phyloP scores from a whole-genome alignment of 1,284 basidiomycete genomes.

The Austroboletus niveus region DNA sequence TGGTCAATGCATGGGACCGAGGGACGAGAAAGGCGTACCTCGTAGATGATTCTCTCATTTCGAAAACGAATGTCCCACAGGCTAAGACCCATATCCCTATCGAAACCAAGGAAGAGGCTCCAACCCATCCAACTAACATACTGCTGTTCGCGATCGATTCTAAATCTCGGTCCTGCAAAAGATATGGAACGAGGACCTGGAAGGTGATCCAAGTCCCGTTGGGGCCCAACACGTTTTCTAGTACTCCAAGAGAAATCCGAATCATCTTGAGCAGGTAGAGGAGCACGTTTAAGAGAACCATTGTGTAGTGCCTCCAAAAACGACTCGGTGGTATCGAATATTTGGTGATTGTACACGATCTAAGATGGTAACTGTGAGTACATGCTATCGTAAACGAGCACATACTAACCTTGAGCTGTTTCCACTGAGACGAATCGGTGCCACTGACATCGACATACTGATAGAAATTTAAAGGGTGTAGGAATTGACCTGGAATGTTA shows the following conservation, averaged over 20 bases:
- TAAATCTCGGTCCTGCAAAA: slow-evolving; percentile 57
- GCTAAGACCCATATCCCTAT: slow-evolving; percentile 64
- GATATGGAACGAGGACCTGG: slow-evolving; percentile 60
- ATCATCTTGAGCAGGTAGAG: slow-evolving; percentile 31
- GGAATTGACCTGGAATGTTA: slow-evolving; percentile 49
- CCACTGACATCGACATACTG: slow-evolving; percentile 58
- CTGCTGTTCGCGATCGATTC: slow-evolving; percentile 50
- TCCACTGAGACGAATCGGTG: slow-evolving; percentile 52
- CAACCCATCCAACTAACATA: slow-evolving; percentile 69
- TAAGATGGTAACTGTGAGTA: slow-evolving; percentile 19
- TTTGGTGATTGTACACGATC: slow-evolving; percentile 59
- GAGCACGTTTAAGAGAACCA: slow-evolving; percentile 48
- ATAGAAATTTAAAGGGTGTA: slow-evolving; percentile 56
- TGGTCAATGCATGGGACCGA: neutral
- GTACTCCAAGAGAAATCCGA: slow-evolving; percentile 44
- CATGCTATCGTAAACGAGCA: neutral
- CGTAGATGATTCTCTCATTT: slow-evolving; percentile 62
- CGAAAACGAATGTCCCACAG: slow-evolving; percentile 66
- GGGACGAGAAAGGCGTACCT: slow-evolving; percentile 35
- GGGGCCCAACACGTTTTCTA: slow-evolving; percentile 39
- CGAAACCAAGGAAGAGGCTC: slow-evolving; percentile 61
- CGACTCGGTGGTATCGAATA: slow-evolving; percentile 45
- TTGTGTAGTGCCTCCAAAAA: slow-evolving; percentile 54
- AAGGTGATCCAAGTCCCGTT: slow-evolving; percentile 57
- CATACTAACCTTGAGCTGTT: slow-evolving; percentile 43